Conservation (phyloP, 305 asterid genomes). For the Fraxinus angustifolia region DNA sequence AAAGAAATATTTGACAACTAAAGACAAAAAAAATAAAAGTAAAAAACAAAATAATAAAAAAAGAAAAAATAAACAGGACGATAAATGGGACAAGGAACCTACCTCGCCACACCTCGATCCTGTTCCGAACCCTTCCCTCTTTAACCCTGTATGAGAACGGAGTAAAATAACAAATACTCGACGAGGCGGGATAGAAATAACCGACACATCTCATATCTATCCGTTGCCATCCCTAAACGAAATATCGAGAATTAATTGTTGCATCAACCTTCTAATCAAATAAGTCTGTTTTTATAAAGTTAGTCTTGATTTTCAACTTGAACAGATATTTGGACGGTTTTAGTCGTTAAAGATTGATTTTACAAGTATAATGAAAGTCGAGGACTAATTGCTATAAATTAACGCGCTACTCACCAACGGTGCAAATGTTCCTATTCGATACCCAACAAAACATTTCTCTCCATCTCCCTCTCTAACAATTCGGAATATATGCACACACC, state of each 20-base stretch:
- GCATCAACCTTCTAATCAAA: not conserved
- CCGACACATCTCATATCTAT: not conserved
- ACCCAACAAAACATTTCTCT: not conserved
- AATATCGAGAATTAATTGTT: not conserved
- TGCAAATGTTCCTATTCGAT: not conserved
- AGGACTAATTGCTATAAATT: not conserved
- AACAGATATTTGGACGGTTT: not conserved
- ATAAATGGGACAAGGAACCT: no score
- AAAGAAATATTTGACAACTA: no score
- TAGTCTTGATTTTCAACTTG: not conserved
- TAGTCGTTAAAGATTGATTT: not conserved
- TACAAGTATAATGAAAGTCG: not conserved
- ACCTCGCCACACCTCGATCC: not conserved
- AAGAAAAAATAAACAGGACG: no score
- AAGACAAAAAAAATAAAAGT: no score
- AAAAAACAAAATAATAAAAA: no score
- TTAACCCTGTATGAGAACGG: no score
- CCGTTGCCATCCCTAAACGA: not conserved
- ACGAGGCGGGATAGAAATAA: no score
- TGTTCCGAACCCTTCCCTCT: not conserved
- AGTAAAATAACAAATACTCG: not conserved
- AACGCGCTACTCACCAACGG: not conserved
- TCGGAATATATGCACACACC: not conserved
- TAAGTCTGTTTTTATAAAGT: not conserved
- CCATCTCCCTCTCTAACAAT: not conserved